Evolutionary conservation across 371 early-diverging fungal genomes (phyloP).

Genomic region (Mucor piriformis): DNA sequence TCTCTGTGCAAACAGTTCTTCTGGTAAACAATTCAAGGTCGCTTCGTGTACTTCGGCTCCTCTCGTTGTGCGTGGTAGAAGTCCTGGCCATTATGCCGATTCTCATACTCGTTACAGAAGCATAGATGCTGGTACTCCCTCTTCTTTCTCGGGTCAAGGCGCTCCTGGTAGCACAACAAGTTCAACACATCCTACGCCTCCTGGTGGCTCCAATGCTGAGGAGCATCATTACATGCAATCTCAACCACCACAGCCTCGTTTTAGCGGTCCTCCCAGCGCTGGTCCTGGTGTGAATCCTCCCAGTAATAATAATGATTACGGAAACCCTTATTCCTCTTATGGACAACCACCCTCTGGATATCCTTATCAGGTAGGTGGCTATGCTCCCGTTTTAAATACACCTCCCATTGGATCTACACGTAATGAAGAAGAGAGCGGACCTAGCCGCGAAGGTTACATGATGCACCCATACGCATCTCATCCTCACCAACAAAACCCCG

Average conservation of each 20-base stretch:
- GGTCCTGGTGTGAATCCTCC: not conserved
- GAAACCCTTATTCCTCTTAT: constrained; percentile 18
- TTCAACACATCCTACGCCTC: constrained; percentile 4
- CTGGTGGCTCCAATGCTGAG: constrained; percentile 5
- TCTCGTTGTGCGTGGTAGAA: constrained; percentile 88
- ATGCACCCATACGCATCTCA: constrained; percentile 26
- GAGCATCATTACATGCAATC: constrained; percentile 19
- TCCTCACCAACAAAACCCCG: not conserved
- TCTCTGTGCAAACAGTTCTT: constrained; percentile 60
- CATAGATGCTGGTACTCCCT: constrained; percentile 37
- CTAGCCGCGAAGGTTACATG: constrained; percentile 8
- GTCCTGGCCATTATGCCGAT: constrained; percentile 89
- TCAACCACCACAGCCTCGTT: constrained; percentile 10
- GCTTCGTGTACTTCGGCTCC: constrained; percentile 74
- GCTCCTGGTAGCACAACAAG: constrained; percentile 14
- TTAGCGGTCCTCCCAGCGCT: too few relatives aligned
- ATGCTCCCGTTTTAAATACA: constrained; percentile 8
- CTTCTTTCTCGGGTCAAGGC: constrained; percentile 32
- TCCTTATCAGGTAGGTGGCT: constrained; percentile 18
- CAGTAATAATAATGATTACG: not conserved
- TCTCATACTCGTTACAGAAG: constrained; percentile 44
- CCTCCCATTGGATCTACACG: constrained; percentile 9
- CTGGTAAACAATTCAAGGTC: constrained; percentile 55
- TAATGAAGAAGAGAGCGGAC: constrained; percentile 17
- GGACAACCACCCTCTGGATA: constrained; percentile 13